phyloP scores from a whole-genome alignment of 2,329 filamentous ascomycete species.

The Cadophora gregata region DNA sequence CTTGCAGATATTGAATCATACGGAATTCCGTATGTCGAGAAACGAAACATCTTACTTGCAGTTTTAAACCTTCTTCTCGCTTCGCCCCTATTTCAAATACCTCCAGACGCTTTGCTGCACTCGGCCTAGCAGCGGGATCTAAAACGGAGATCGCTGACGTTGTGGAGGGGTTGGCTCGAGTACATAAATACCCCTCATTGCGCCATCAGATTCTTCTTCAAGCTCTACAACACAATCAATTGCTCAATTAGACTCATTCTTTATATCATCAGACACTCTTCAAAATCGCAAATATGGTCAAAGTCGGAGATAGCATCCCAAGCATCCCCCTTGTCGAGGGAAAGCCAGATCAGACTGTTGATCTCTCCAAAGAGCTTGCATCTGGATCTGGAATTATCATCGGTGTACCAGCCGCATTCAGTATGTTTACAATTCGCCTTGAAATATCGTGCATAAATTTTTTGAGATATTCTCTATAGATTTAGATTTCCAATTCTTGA shows the following conservation, averaged over 20 bases:
- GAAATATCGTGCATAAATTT: too few species aligned
- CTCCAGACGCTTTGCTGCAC: neutral
- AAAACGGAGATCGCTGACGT: constrained; percentile 13
- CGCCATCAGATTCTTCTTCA: neutral
- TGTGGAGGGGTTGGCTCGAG: constrained; percentile 13
- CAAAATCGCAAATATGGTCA: constrained; percentile 54
- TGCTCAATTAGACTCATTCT: neutral
- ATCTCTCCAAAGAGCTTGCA: constrained; percentile 73
- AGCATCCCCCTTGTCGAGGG: constrained; percentile 78
- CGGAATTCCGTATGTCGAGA: neutral
- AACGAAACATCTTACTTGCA: neutral
- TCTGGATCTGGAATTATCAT: constrained; percentile 80
- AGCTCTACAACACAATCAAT: neutral
- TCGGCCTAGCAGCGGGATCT: constrained; percentile 13
- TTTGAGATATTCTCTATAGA: too few species aligned
- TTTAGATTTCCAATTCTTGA: too few species aligned
- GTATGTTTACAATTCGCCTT: constrained; percentile 48
- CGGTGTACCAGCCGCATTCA: constrained; percentile 82
- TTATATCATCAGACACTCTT: constrained; percentile 37
- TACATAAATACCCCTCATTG: constrained; percentile 21
- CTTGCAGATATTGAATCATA: neutral
- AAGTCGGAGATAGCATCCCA: constrained; percentile 81
- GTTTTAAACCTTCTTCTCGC: neutral
- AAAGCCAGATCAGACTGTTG: constrained; percentile 89
- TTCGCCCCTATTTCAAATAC: constrained; percentile 19